Evolutionary conservation across 371 early-diverging fungal genomes (phyloP).

Genomic region (Rhizopus stolonifer): DNA sequence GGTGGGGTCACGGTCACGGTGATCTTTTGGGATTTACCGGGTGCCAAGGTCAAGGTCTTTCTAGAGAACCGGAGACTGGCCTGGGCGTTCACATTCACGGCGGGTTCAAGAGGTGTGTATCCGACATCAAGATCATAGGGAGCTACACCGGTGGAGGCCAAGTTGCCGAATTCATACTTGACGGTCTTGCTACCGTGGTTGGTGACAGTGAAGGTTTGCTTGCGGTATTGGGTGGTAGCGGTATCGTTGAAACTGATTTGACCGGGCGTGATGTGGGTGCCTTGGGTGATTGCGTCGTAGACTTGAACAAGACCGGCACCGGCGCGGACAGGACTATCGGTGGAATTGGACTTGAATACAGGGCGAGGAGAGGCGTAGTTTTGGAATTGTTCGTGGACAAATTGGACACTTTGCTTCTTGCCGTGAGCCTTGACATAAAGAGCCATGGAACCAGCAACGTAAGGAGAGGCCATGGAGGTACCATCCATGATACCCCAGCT

Average conservation of each 20-base stretch:
- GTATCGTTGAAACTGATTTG: slow-evolving; percentile 69
- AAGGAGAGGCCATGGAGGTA: slow-evolving; percentile 68
- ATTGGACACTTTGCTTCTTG: slow-evolving; percentile 19
- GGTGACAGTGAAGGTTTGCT: slow-evolving; percentile 50
- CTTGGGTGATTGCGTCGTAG: slow-evolving; percentile 55
- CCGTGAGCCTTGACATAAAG: slow-evolving; percentile 47
- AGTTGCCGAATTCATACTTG: slow-evolving; percentile 48
- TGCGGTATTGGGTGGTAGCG: slow-evolving; percentile 29
- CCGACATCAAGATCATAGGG: slow-evolving; percentile 35
- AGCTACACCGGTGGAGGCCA: slow-evolving; percentile 40
- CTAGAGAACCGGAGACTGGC: slow-evolving; percentile 38
- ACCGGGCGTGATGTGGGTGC: slow-evolving; percentile 58
- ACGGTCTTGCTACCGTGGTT: slow-evolving; percentile 54
- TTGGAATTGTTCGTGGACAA: slow-evolving; percentile 38
- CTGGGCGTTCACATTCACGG: slow-evolving; percentile 20
- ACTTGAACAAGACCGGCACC: slow-evolving; percentile 78
- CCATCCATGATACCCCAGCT: slow-evolving; percentile 61
- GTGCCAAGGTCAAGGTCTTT: slow-evolving; percentile 33
- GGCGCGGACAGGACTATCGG: slow-evolving; percentile 46
- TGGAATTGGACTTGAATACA: slow-evolving; percentile 6
- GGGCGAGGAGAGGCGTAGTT: slow-evolving; percentile 44
- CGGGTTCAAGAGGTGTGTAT: slow-evolving; percentile 33
- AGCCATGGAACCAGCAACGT: slow-evolving; percentile 68
- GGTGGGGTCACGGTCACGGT: slow-evolving; percentile 48
- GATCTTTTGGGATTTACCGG: slow-evolving; percentile 43